These are phyloP conservation scores for Colletotrichum simmondsii DNA, from an alignment of 2,329 filamentous ascomycete species.

Conservation along the genomic window DNA sequence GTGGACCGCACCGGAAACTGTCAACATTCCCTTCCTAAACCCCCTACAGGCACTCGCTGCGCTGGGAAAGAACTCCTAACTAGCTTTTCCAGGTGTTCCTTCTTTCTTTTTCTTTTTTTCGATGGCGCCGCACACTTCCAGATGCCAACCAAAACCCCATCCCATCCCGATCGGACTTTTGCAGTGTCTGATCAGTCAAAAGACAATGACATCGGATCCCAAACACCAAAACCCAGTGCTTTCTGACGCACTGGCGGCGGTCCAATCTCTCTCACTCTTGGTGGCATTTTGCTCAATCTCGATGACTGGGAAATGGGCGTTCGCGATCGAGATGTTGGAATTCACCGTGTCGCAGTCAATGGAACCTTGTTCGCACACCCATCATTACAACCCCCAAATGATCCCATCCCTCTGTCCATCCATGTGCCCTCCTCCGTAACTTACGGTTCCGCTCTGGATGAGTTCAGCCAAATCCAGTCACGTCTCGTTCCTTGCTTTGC, in stretches of 20 bases:
- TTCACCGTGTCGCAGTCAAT: constrained; percentile 19
- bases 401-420: background rate
- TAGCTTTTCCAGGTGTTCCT: constrained; percentile 12
- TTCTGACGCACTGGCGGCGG: constrained; percentile 28
- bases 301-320: constrained; percentile 34
- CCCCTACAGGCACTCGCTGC: background rate
- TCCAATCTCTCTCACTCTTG: constrained; percentile 18
- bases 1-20: background rate
- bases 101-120: constrained; percentile 18
- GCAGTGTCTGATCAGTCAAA: constrained; percentile 21
- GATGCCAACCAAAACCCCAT: constrained; percentile 21
- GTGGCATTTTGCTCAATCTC: constrained; percentile 33
- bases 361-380: background rate
- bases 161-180: constrained; percentile 19
- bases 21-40: background rate
- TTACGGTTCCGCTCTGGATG: constrained; percentile 7
- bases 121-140: constrained; percentile 26
- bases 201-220: constrained; percentile 29
- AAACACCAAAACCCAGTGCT: constrained; percentile 19
- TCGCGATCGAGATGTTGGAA: constrained; percentile 34
- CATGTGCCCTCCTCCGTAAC: constrained; percentile 18
- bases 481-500: background rate
- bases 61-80: background rate
- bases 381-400: background rate
- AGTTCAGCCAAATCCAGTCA: background rate